Conservation (phyloP, 495 filamentous ascomycete species). For the Achaetomiella virescens region DNA sequence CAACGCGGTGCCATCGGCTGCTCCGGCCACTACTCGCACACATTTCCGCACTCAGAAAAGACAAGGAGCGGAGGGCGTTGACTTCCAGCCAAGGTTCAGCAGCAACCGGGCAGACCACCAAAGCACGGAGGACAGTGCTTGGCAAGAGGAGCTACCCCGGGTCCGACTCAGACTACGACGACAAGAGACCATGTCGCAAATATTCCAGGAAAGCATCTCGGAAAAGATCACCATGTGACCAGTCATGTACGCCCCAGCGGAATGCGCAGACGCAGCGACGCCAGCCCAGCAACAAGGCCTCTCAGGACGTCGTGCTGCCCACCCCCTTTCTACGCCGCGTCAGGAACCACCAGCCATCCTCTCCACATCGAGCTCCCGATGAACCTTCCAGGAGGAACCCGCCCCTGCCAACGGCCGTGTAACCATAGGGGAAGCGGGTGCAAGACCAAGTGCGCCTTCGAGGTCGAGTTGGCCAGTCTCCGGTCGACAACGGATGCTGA, state of each 20-base stretch:
- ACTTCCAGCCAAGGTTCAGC: neutral
- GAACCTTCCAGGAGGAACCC: neutral
- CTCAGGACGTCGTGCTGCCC: conserved; percentile 20
- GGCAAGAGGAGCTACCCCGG: conserved; percentile 14
- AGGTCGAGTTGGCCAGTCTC: conserved; percentile 14
- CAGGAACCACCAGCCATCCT: conserved; percentile 19
- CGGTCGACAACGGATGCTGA: conserved; percentile 4
- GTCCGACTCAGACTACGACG: conserved; percentile 11
- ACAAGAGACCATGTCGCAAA: conserved; percentile 16
- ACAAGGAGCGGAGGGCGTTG: conserved; percentile 15
- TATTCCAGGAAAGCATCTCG: conserved; percentile 23
- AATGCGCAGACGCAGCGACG: conserved; percentile 9
- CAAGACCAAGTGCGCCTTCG: conserved; percentile 14
- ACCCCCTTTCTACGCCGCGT: conserved; percentile 27
- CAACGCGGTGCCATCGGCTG: conserved; percentile 50
- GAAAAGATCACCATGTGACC: neutral
- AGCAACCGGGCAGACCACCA: neutral
- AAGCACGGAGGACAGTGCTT: conserved; percentile 9
- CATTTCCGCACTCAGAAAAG: conserved; percentile 45
- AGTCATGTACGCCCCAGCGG: conserved; percentile 15
- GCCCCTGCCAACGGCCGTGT: conserved; percentile 2
- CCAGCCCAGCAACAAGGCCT: conserved; percentile 3
- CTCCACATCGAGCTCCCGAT: conserved; percentile 2
- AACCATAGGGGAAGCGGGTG: conserved; percentile 2
- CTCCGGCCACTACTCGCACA: conserved; percentile 50